These are phyloP conservation scores for Allomyces arbusculus DNA, from an alignment of 192 early-diverging fungal species.

Conservation along the genomic window DNA sequence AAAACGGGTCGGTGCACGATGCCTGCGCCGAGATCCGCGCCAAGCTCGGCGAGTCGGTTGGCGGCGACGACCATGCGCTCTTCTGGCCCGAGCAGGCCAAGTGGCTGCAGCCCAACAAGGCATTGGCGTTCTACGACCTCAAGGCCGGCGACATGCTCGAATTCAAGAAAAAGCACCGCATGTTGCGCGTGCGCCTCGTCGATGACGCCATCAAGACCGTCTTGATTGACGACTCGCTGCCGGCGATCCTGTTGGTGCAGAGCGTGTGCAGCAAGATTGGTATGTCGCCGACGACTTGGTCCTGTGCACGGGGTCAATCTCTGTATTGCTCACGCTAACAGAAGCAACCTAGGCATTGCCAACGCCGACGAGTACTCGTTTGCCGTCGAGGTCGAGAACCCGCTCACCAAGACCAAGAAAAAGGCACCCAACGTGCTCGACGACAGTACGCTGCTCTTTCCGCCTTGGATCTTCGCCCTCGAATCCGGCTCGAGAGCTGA, in stretches of 20 bases:
- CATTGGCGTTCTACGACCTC: slow-evolving; percentile 37
- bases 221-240: slow-evolving; percentile 25
- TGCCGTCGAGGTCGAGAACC: slow-evolving; percentile 5
- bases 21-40: slow-evolving; percentile 30
- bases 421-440: not conserved
- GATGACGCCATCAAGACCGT: slow-evolving; percentile 31
- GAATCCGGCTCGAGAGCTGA: no score
- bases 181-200: slow-evolving; percentile 23
- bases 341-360: slow-evolving; percentile 12
- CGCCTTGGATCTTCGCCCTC: no score
- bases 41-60: slow-evolving; percentile 24
- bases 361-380: slow-evolving; percentile 41
- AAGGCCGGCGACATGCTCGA: slow-evolving; percentile 29
- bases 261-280: slow-evolving; percentile 32
- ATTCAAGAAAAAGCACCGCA: slow-evolving; percentile 35
- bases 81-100: slow-evolving; percentile 25
- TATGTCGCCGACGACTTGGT: slow-evolving; percentile 3
- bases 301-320: no score
- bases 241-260: slow-evolving; percentile 19
- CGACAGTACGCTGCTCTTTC: not conserved
- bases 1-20: slow-evolving; percentile 19
- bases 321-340: not conserved
- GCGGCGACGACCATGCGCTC: slow-evolving; percentile 30
- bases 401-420: not conserved
- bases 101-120: slow-evolving; percentile 26